These are phyloP conservation scores for Massariosphaeria phaeospora DNA, from an alignment of 495 filamentous ascomycete genomes.

Conservation along the genomic window DNA sequence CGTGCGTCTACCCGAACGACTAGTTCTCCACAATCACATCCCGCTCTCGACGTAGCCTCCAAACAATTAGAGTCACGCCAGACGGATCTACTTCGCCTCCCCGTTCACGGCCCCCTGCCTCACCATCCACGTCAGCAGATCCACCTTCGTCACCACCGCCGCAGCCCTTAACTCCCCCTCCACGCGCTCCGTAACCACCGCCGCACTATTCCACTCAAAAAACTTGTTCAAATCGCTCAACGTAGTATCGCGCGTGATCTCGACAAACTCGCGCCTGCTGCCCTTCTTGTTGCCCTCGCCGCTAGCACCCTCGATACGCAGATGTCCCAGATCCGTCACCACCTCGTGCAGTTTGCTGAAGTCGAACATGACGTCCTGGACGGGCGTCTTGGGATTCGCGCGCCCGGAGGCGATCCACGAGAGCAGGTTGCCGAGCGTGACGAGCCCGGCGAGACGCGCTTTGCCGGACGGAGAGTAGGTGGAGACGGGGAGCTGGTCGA, in stretches of 20 bases:
- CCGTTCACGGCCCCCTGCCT: slow-evolving; percentile 50
- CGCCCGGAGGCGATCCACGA: slow-evolving; percentile 79
- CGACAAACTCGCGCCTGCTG: slow-evolving; percentile 56
- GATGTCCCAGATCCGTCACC: slow-evolving; percentile 72
- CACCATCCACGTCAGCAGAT: slow-evolving; percentile 87
- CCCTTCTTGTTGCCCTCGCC: slow-evolving; percentile 50
- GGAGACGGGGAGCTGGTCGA: slow-evolving; percentile 92
- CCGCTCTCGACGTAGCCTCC: no score
- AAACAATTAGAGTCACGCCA: no score
- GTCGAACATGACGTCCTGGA: slow-evolving; percentile 93
- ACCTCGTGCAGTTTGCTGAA: slow-evolving; percentile 81
- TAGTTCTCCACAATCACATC: no score
- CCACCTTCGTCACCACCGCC: slow-evolving; percentile 94
- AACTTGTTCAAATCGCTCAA: slow-evolving; percentile 79
- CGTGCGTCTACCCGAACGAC: no score
- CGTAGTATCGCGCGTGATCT: slow-evolving; percentile 88
- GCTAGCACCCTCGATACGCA: slow-evolving; percentile 32
- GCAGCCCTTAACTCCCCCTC: slow-evolving; percentile 63
- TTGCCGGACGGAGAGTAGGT: slow-evolving; percentile 48
- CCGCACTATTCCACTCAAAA: slow-evolving; percentile 96
- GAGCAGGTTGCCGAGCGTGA: slow-evolving; percentile 92
- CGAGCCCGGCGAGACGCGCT: slow-evolving; percentile 70
- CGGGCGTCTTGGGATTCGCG: slow-evolving; percentile 62
- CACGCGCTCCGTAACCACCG: slow-evolving; percentile 77
- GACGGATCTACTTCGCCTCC: not conserved